Evolutionary conservation across 768 basidiomycete species (phyloP).

Genomic region (Tremella fuciformis): DNA sequence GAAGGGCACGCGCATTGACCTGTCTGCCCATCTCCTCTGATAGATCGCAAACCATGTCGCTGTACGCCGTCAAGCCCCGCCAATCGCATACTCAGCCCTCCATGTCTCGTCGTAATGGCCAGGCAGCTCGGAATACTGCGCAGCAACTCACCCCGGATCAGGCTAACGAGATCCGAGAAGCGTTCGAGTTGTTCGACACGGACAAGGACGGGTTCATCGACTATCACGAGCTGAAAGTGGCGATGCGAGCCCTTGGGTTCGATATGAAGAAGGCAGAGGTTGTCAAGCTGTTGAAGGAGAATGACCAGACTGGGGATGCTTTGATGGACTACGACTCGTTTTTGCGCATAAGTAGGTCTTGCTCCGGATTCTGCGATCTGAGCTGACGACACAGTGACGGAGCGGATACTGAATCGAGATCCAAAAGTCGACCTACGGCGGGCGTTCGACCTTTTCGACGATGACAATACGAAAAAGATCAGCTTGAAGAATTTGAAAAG

Average conservation of each 20-base stretch:
- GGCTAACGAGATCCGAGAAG: constrained; percentile 95
- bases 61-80: too few relatives aligned
- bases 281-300: constrained; percentile 84
- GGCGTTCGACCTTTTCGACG: constrained; percentile 95
- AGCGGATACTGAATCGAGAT: constrained; percentile 86
- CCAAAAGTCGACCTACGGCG: constrained; percentile 94
- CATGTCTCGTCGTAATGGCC: too few relatives aligned
- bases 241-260: constrained; percentile 95
- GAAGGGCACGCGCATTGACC: too few relatives aligned
- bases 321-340: constrained; percentile 93
- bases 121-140: too few relatives aligned
- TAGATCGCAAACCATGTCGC: too few relatives aligned
- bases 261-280: constrained; percentile 99
- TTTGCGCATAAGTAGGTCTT: constrained; percentile 76
- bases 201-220: constrained; percentile 96
- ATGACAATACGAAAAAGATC: constrained; percentile 92
- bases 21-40: too few relatives aligned
- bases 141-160: constrained; percentile 48
- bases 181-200: constrained; percentile 97
- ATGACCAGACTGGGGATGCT: constrained; percentile 55
- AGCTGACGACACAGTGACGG: constrained; percentile 67
- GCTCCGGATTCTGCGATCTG: neutral
- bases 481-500: constrained; percentile 81
- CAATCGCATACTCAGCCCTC: too few relatives aligned
- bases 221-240: constrained; percentile 98